These are phyloP conservation scores for Syzygium aromaticum DNA, from an alignment of 345 rosid genomes.

Conservation along the genomic window DNA sequence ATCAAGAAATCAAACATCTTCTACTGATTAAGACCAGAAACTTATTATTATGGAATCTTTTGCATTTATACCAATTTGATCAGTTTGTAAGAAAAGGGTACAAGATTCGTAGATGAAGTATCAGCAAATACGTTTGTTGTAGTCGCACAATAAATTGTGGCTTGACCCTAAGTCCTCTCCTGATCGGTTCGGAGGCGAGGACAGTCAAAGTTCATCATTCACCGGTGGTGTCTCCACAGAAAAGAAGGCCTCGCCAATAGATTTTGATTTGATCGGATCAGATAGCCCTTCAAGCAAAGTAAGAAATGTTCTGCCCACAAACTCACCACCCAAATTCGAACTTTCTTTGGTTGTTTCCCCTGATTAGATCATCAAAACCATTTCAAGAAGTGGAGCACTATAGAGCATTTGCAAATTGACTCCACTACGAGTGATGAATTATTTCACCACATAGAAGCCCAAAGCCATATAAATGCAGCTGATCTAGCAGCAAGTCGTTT, in stretches of 20 bases:
- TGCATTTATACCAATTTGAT: not conserved
- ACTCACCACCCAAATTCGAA: not conserved
- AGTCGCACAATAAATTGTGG: not conserved
- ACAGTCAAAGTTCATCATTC: not conserved
- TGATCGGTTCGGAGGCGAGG: not conserved
- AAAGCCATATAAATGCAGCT: not conserved
- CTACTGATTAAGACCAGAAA: not conserved
- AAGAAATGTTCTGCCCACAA: not conserved
- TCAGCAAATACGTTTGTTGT: not conserved
- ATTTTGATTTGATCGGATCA: not conserved
- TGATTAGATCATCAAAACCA: not conserved
- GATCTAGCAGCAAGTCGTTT: too few relatives aligned
- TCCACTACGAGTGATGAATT: not conserved
- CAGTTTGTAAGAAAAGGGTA: not conserved
- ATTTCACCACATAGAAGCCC: not conserved
- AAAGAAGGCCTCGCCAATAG: not conserved
- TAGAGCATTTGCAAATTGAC: not conserved
- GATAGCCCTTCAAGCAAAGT: not conserved
- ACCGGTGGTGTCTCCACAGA: not conserved
- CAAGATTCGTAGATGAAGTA: not conserved
- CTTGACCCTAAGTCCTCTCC: not conserved
- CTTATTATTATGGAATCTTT: not conserved
- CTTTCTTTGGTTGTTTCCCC: not conserved
- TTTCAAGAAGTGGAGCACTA: not conserved
- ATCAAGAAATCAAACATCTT: not conserved